phyloP scores from a whole-genome alignment of 371 early-diverging fungal genomes.

The Syncephalis plumigaleata region DNA sequence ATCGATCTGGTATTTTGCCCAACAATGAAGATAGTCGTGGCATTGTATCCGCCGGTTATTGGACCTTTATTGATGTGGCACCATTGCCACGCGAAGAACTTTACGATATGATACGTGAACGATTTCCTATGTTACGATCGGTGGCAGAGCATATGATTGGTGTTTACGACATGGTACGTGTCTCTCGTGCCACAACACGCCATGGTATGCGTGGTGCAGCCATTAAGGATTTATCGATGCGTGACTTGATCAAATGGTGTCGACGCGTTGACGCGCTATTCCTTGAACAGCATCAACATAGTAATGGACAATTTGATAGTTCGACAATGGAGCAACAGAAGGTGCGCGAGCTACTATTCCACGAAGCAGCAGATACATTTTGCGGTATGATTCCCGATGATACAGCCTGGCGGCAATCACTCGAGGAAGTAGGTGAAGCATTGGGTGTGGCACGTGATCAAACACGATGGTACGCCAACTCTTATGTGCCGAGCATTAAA shows the following conservation, averaged over 20 bases:
- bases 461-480: conserved; percentile 50
- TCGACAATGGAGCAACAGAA: conserved; percentile 8
- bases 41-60: conserved; percentile 29
- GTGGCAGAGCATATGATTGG: conserved; percentile 33
- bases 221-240: conserved; percentile 14
- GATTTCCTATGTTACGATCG: conserved; percentile 28
- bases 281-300: too few relatives aligned
- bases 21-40: conserved; percentile 21
- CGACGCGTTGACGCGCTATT: conserved; percentile 34
- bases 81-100: conserved; percentile 46
- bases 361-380: conserved; percentile 82
- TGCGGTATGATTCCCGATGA: conserved; percentile 64
- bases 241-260: conserved; percentile 83
- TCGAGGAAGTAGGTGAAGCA: conserved; percentile 44
- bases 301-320: too few relatives aligned
- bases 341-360: conserved; percentile 38
- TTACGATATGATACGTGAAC: conserved; percentile 31
- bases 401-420: conserved; percentile 35
- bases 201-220: background rate
- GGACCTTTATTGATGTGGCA: conserved; percentile 58
- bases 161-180: conserved; percentile 19
- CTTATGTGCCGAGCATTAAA: conserved; percentile 49
- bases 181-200: background rate
- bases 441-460: conserved; percentile 52
- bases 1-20: conserved; percentile 10